These are phyloP conservation scores for Bondarzewia mesenterica DNA, from an alignment of 1,284 basidiomycete genomes.

Conservation along the genomic window DNA sequence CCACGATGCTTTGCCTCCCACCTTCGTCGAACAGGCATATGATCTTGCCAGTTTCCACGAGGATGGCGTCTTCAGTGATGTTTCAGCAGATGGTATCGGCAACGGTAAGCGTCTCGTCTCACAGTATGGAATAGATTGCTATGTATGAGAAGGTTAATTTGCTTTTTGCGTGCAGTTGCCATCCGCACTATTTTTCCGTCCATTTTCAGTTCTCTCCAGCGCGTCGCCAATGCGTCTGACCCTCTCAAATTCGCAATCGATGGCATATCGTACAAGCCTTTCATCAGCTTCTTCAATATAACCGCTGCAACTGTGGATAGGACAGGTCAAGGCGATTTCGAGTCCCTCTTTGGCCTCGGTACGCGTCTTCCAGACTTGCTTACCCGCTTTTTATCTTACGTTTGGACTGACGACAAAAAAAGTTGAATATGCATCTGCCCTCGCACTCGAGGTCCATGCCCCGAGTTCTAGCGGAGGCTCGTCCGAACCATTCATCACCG, in stretches of 20 bases:
- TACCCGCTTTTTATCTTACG: background rate
- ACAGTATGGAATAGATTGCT: constrained; percentile 2
- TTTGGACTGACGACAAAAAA: constrained; percentile 3
- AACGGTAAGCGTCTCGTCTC: constrained; percentile 30
- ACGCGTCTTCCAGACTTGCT: background rate
- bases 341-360: constrained; percentile 27
- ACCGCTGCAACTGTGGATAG: constrained; percentile 25
- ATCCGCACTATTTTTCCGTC: constrained; percentile 36
- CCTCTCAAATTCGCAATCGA: constrained; percentile 36
- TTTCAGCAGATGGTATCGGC: constrained; percentile 28
- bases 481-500: constrained; percentile 20
- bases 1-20: constrained; percentile 22
- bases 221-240: constrained; percentile 30
- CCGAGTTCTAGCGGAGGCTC: constrained; percentile 6
- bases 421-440: constrained; percentile 41
- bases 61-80: constrained; percentile 36
- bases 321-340: constrained; percentile 17
- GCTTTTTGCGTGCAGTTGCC: constrained; percentile 24
- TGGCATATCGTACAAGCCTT: constrained; percentile 43
- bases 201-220: constrained; percentile 33
- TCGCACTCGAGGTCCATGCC: constrained; percentile 34
- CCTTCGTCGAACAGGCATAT: constrained; percentile 29
- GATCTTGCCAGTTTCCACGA: constrained; percentile 45
- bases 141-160: constrained; percentile 3
- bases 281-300: constrained; percentile 42